Percentiles rank a stretch among this genome's conserved stretches.
phyloP scores from a whole-genome alignment of 2,329 filamentous ascomycete species.

The Colletotrichum costaricense region DNA sequence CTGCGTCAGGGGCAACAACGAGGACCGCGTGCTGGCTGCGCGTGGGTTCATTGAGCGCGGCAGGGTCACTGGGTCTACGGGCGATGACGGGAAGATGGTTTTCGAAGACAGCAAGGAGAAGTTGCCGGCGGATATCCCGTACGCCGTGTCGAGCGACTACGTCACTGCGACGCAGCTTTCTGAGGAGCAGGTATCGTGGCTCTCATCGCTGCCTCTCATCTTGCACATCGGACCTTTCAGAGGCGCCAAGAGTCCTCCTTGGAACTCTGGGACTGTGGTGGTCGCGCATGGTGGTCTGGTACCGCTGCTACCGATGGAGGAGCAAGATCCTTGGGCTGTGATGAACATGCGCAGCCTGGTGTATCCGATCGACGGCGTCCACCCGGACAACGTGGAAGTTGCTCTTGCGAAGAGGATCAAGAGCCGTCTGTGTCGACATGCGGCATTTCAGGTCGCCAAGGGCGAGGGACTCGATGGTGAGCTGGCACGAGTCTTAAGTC shows the following conservation, averaged over 20 bases:
- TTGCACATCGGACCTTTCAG: background rate
- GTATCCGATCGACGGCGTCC: conserved; percentile 50
- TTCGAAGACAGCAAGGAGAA: background rate
- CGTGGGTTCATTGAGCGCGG: conserved; percentile 56
- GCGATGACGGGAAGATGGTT: background rate
- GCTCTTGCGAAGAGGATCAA: background rate
- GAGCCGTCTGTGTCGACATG: background rate
- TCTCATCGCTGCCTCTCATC: background rate
- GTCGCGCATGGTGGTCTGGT: conserved; percentile 74
- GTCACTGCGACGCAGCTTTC: background rate
- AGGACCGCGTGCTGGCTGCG: conserved; percentile 83
- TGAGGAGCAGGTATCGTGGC: background rate
- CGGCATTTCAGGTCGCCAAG: background rate
- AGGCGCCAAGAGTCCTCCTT: background rate
- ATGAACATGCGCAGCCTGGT: conserved; percentile 94
- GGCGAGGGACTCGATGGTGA: background rate
- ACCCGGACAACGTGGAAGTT: background rate
- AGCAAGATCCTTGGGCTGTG: conserved; percentile 80
- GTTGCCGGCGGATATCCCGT: background rate
- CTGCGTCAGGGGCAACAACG: conserved; percentile 91
- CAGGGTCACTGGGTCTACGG: background rate
- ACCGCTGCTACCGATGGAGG: conserved; percentile 75
- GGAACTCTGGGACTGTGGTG: background rate
- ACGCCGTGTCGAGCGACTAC: background rate
- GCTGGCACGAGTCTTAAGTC: background rate